Evolutionary conservation across 768 basidiomycete genomes (phyloP), one percentile per base, ranked within the genome.

Genomic region (Rhizopogon rudus): DNA sequence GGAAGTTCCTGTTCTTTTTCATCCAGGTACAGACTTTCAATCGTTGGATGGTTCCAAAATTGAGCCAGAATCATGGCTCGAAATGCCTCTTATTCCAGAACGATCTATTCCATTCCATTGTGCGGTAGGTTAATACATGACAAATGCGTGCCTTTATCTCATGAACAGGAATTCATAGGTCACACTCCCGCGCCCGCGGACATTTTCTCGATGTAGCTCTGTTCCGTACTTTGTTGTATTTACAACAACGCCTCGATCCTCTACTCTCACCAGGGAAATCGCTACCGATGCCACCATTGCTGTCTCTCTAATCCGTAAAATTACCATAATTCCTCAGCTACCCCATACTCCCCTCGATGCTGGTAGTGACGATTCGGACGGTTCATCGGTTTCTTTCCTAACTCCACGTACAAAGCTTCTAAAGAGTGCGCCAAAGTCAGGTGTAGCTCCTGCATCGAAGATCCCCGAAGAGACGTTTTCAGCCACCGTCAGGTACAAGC

Each of bases 151-250:
- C 35, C 5, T 51, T 29, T 33, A 37, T 54, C 35, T 41, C 16
- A 44, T 20, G 5, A 13, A 52, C 29, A 64, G 17, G 5, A 53
- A 40, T 28, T 40, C 40, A 41, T 44, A 87, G 87, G 75, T 87
- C 20, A 86, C 87, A 51, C 69, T 89, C 31, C 87, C 87, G 20
- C 78, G 77, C 25, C 76, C 80, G 14, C 73, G 81, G 12, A 78
- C 78, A 4, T 88, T 87, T 70, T 75, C 81, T 60, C 85, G 87
- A 29, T 66, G 77, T 25, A 77, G 76, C 16, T 78, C 77, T n/a
- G 79, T 90, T 57, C 81, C 87, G 12, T 88, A 83, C 62, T 89
- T 83, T 61, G 84, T 87, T 51, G 83, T 88, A 29, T 88, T 88
- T 69, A 80, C 81, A 9, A 88, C 88, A 31, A 80, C 70, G 7